Percentiles rank a stretch among this genome's conserved stretches.
Evolutionary conservation across 164 flowering plant species (phyloP).

Genomic region (Vitis cinerea): DNA sequence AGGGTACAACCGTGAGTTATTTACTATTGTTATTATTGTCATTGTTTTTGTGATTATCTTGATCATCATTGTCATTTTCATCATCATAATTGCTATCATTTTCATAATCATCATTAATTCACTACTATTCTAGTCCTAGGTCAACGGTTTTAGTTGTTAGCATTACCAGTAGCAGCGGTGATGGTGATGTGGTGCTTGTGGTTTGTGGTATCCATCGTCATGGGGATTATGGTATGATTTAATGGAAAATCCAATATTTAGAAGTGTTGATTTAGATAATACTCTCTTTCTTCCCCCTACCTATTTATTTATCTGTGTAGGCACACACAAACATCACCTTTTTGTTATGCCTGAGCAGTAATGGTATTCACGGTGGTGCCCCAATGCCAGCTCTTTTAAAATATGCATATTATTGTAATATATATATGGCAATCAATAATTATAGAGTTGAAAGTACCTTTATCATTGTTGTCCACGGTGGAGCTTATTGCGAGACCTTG

Average conservation of each 20-base stretch:
- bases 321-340: no score
- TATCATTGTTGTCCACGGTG: conserved; percentile 4
- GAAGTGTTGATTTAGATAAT: conserved; percentile 7
- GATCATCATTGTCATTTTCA: no score
- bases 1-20: background rate
- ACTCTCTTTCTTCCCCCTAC: background rate
- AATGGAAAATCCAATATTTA: background rate
- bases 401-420: conserved; percentile 3
- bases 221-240: conserved; percentile 5
- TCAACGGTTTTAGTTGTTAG: background rate
- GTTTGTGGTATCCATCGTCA: conserved; percentile 18
- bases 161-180: background rate
- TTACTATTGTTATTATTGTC: background rate
- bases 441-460: background rate
- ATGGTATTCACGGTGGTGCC: background rate
- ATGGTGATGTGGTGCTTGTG: background rate
- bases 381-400: background rate
- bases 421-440: background rate
- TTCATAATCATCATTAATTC: no score
- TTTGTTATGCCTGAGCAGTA: background rate
- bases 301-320: background rate
- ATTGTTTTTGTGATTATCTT: no score
- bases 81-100: no score
- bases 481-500: background rate
- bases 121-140: no score